These are phyloP conservation scores for Taiozyma sp. DNA, from an alignment of 1,139 yeast genomes.

Conservation along the genomic window DNA sequence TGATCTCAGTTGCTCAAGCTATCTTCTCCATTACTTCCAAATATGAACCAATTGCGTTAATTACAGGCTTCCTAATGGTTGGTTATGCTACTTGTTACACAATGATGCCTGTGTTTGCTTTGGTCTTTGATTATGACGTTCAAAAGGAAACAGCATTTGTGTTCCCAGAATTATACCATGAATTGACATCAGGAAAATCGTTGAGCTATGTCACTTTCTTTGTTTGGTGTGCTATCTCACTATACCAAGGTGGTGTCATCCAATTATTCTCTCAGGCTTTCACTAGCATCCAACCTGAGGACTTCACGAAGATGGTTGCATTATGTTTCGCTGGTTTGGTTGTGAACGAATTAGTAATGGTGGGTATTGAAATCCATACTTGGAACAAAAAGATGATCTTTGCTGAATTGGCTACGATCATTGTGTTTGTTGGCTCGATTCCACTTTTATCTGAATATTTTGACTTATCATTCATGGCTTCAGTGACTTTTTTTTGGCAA, in stretches of 20 bases:
- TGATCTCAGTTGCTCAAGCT: constrained; percentile 95
- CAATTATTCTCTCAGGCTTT: constrained; percentile 77
- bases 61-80: constrained; percentile 97
- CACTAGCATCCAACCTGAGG: constrained; percentile 49
- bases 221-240: constrained; percentile 83
- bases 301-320: constrained; percentile 75
- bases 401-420: constrained; percentile 65
- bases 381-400: constrained; percentile 81
- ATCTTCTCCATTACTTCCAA: constrained; percentile 80
- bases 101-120: constrained; percentile 96
- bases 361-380: constrained; percentile 81
- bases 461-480: constrained; percentile 57
- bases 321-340: constrained; percentile 76
- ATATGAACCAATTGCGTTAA: constrained; percentile 90
- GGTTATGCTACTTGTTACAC: constrained; percentile 97
- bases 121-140: constrained; percentile 88
- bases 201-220: constrained; percentile 84
- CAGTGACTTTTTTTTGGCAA: constrained; percentile 66
- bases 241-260: constrained; percentile 81
- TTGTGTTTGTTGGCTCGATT: constrained; percentile 62
- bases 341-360: constrained; percentile 88
- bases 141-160: constrained; percentile 83
- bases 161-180: constrained; percentile 93
- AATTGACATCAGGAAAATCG: constrained; percentile 81
- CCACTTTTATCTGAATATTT: constrained; percentile 86